These are phyloP conservation scores for Schrenkiella parvula DNA, from an alignment of 345 rosid species.

Conservation along the genomic window DNA sequence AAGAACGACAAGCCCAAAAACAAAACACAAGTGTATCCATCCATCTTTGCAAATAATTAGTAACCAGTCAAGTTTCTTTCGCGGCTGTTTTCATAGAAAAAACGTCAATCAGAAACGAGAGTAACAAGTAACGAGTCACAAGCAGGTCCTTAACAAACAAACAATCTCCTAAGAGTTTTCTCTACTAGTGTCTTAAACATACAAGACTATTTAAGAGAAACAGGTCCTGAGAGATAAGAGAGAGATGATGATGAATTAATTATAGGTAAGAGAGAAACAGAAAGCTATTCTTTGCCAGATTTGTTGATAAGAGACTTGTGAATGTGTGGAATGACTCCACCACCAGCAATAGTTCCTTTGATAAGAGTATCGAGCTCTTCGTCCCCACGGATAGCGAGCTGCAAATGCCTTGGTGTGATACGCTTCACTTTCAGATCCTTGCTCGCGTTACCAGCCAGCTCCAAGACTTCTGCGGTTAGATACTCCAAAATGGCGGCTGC, in stretches of 20 bases:
- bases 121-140: conserved; percentile 15
- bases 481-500: conserved; percentile 67
- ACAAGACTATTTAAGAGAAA: conserved; percentile 2
- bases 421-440: conserved; percentile 74
- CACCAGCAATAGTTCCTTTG: conserved; percentile 80
- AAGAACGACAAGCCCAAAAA: not conserved
- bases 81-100: not conserved
- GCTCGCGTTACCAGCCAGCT: conserved; percentile 70
- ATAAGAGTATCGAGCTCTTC: conserved; percentile 73
- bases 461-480: conserved; percentile 64
- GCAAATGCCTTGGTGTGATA: conserved; percentile 65
- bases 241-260: not conserved
- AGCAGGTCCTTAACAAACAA: conserved; percentile 26
- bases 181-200: conserved; percentile 2
- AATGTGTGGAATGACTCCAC: conserved; percentile 76
- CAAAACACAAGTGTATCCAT: not conserved
- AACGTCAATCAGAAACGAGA: not conserved
- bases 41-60: conserved; percentile 2
- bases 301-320: conserved; percentile 79
- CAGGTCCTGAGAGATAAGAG: not conserved
- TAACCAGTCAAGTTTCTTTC: not conserved
- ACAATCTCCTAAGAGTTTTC: conserved; percentile 9
- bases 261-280: not conserved
- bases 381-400: conserved; percentile 68
- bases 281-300: conserved; percentile 45